These are phyloP conservation scores for Gracilaria gracilis DNA, from an alignment of 23 red algal species.

Conservation along the genomic window DNA sequence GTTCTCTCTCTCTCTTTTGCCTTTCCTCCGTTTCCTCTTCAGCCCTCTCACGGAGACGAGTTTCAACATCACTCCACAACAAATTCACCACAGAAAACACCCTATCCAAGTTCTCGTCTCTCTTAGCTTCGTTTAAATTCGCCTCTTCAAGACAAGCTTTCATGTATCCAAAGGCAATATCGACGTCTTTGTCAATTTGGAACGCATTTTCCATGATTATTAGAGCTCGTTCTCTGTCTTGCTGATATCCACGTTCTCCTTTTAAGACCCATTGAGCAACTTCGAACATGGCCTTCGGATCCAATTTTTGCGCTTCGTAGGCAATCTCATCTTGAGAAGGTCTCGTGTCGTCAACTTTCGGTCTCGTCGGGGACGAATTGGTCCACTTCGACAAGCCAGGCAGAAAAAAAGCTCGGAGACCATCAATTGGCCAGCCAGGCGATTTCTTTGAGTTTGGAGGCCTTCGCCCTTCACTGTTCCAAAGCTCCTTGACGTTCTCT, in stretches of 20 bases:
- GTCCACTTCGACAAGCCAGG: no score
- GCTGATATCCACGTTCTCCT: slow-evolving; percentile 29
- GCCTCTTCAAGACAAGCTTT: slow-evolving; percentile 43
- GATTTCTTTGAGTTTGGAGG: background rate
- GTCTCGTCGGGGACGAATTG: background rate
- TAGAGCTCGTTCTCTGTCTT: slow-evolving; percentile 33
- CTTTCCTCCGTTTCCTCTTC: background rate
- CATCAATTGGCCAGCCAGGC: background rate
- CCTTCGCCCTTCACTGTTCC: background rate
- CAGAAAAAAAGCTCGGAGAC: no score
- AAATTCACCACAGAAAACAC: slow-evolving; percentile 45
- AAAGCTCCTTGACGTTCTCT: background rate
- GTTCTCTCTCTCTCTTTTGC: background rate
- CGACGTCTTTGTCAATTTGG: slow-evolving; percentile 25
- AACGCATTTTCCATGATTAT: slow-evolving; percentile 55
- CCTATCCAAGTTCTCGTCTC: slow-evolving; percentile 36
- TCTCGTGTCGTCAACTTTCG: background rate
- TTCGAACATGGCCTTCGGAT: slow-evolving; percentile 33
- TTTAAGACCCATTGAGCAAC: slow-evolving; percentile 46
- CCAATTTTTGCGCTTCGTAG: background rate
- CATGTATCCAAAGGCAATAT: slow-evolving; percentile 8
- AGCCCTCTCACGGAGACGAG: background rate
- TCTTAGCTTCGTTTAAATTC: slow-evolving; percentile 1
- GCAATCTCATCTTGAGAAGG: background rate
- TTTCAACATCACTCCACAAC: slow-evolving; percentile 31